Evolutionary conservation across 768 basidiomycete genomes (phyloP).

Genomic region (Chalciporus pseudorubinellus): DNA sequence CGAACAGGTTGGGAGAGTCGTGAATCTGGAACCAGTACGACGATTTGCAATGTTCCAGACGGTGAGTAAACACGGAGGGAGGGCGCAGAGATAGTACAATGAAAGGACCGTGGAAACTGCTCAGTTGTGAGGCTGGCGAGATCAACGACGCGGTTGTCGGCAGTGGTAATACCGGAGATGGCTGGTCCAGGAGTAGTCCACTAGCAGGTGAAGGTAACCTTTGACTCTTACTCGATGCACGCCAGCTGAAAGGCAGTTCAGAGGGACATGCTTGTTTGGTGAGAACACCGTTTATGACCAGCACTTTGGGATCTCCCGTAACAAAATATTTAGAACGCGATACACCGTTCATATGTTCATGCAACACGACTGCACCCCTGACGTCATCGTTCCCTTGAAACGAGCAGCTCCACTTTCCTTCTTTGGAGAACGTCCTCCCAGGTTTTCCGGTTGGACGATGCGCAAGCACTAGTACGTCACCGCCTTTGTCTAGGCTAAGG

Average conservation of each 20-base stretch:
- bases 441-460: too few relatives aligned
- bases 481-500: too few relatives aligned
- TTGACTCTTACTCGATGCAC: too few relatives aligned
- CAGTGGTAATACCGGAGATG: background rate
- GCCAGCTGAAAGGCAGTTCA: background rate
- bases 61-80: background rate
- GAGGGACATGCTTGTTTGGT: background rate
- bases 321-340: constrained; percentile 3
- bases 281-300: constrained; percentile 8
- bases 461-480: too few relatives aligned
- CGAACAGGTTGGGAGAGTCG: too few relatives aligned
- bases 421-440: background rate
- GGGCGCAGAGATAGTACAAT: background rate
- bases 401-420: constrained; percentile 13
- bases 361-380: constrained; percentile 15
- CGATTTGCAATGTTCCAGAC: background rate
- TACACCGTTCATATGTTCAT: too few relatives aligned
- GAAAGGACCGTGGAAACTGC: background rate
- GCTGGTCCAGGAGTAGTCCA: too few relatives aligned
- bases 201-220: too few relatives aligned
- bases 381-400: constrained; percentile 16
- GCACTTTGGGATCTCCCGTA: background rate
- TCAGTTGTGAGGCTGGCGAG: background rate
- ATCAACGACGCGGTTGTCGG: background rate
- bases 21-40: background rate